These are phyloP conservation scores for Neonectria punicea DNA, from an alignment of 2,329 filamentous ascomycete species.

Conservation along the genomic window DNA sequence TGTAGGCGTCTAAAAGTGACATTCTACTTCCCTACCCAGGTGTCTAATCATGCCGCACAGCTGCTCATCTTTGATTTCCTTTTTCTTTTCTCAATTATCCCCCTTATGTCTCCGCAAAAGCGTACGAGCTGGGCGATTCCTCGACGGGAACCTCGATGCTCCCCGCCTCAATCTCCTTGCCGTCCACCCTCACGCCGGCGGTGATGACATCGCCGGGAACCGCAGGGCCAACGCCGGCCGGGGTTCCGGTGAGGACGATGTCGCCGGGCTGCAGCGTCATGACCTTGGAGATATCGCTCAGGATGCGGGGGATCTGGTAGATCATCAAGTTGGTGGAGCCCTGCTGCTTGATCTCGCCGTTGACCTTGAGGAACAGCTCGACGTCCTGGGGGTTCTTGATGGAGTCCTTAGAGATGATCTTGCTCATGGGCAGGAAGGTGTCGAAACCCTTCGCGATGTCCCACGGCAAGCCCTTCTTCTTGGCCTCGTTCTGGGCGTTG, in stretches of 20 bases:
- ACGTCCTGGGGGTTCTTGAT: conserved; percentile 90
- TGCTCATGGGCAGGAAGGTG: conserved; percentile 90
- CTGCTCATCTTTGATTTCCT: neutral
- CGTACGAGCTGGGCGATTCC: conserved; percentile 81
- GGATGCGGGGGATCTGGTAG: conserved; percentile 85
- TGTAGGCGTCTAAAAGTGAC: conserved; percentile 1
- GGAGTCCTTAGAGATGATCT: conserved; percentile 80
- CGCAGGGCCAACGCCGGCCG: conserved; percentile 92
- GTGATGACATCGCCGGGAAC: conserved; percentile 87
- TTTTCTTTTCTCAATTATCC: neutral
- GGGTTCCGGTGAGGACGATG: conserved; percentile 94
- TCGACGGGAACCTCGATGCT: conserved; percentile 85
- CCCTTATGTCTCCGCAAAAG: conserved; percentile 76
- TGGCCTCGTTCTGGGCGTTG: conserved; percentile 95
- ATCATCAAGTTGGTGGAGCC: conserved; percentile 96
- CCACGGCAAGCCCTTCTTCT: conserved; percentile 95
- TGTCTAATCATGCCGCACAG: neutral
- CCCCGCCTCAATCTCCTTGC: conserved; percentile 86
- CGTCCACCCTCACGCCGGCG: conserved; percentile 81
- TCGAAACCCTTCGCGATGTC: conserved; percentile 97
- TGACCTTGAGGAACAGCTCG: conserved; percentile 87
- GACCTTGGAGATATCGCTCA: conserved; percentile 92
- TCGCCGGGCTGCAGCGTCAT: conserved; percentile 95
- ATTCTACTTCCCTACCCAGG: neutral
- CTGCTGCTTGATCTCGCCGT: conserved; percentile 79